A percentile compares a stretch with the other conserved stretches of the same genome.
phyloP scores from a whole-genome alignment of 345 rosid genomes.

The Kernera saxatilis region DNA sequence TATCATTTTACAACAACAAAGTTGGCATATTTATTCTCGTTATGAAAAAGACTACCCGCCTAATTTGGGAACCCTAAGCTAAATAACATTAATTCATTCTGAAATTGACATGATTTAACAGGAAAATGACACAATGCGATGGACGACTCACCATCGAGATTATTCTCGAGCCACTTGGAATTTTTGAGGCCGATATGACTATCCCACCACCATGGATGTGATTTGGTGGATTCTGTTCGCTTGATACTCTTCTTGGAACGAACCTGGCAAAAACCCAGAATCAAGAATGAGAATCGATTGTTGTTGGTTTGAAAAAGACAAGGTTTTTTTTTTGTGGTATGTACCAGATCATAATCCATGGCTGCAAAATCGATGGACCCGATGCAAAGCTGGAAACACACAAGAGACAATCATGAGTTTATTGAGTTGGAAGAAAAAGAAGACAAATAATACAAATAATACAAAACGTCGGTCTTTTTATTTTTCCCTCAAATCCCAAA shows the following conservation, averaged over 20 bases:
- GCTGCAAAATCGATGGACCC: constrained; percentile 22
- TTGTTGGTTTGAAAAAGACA: constrained; percentile 6
- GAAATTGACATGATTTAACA: neutral
- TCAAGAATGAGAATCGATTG: constrained; percentile 16
- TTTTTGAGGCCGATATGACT: constrained; percentile 36
- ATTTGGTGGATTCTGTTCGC: constrained; percentile 45
- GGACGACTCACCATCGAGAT: constrained; percentile 38
- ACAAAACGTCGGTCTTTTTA: constrained; percentile 8
- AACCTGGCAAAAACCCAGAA: constrained; percentile 26
- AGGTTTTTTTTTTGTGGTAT: neutral
- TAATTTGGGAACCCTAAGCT: constrained; percentile 1
- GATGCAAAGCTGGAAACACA: constrained; percentile 25
- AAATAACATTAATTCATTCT: neutral
- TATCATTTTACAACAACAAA: neutral
- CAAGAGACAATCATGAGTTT: constrained; percentile 30
- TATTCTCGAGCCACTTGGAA: constrained; percentile 46
- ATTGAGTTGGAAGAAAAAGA: neutral
- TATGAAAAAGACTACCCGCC: constrained; percentile 10
- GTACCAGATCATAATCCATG: constrained; percentile 35
- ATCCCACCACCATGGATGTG: constrained; percentile 49
- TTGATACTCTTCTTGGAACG: constrained; percentile 40
- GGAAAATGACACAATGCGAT: constrained; percentile 4
- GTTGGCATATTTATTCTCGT: neutral
- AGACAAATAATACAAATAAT: constrained; percentile 20
- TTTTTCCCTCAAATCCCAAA: neutral